Evolutionary conservation across 257 asterid genomes (phyloP).

Genomic region (Ilex aquifolium): DNA sequence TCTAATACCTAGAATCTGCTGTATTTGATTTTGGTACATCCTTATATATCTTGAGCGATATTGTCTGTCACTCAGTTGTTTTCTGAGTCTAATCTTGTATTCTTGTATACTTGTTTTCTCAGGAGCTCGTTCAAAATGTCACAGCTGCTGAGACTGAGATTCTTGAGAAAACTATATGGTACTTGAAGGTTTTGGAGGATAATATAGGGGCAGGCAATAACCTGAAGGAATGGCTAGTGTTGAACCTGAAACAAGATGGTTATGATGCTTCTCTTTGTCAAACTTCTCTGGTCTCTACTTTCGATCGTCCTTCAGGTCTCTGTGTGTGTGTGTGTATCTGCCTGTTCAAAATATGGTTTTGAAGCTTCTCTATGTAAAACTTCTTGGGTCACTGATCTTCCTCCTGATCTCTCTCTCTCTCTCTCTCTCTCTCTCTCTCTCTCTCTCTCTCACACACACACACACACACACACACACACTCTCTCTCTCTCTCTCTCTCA

Average conservation of each 20-base stretch:
- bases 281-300: conserved; percentile 47
- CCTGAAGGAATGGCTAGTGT: conserved; percentile 36
- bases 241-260: conserved; percentile 37
- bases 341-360: conserved; percentile 11
- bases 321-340: background rate
- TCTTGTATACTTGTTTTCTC: background rate
- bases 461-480: too few species aligned
- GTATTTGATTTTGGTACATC: background rate
- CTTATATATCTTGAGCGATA: background rate
- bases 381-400: conserved; percentile 36
- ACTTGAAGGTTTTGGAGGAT: conserved; percentile 22
- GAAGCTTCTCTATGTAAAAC: conserved; percentile 54
- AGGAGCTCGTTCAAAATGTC: conserved; percentile 45
- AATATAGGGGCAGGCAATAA: conserved; percentile 21
- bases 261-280: conserved; percentile 50
- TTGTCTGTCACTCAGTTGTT: background rate
- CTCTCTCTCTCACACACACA: background rate
- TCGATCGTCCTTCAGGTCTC: conserved; percentile 40
- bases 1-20: background rate
- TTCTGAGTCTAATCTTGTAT: background rate
- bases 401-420: conserved; percentile 29
- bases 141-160: conserved; percentile 45
- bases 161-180: conserved; percentile 31
- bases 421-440: background rate
- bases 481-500: background rate